These are phyloP conservation scores for Lobosporangium transversale DNA, from an alignment of 192 early-diverging fungal genomes.

Conservation along the genomic window DNA sequence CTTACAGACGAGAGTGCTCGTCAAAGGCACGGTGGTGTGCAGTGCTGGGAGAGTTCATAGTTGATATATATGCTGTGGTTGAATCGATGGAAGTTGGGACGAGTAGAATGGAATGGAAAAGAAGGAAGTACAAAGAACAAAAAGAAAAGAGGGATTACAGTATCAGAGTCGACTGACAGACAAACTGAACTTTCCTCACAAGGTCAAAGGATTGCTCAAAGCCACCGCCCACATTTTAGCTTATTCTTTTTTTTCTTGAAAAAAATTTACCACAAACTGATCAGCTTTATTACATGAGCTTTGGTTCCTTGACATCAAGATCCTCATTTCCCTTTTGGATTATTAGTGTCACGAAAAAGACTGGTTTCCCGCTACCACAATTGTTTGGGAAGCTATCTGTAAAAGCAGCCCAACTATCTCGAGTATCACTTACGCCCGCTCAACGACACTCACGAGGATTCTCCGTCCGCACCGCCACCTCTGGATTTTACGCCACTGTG, in stretches of 20 bases:
- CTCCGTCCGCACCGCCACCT: neutral
- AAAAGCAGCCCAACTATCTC: too few relatives aligned
- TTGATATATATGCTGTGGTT: neutral
- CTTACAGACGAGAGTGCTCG: slow-evolving; percentile 54
- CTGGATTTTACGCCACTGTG: slow-evolving; percentile 5
- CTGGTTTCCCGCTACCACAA: too few relatives aligned
- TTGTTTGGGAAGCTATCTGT: too few relatives aligned
- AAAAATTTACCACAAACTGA: neutral
- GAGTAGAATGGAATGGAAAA: neutral
- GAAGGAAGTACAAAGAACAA: too few relatives aligned
- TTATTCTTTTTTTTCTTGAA: slow-evolving; percentile 11
- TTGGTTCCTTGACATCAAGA: neutral
- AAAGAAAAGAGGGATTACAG: too few relatives aligned
- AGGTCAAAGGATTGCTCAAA: neutral
- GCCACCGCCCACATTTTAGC: neutral
- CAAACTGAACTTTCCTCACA: neutral
- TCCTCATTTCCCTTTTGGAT: slow-evolving; percentile 7
- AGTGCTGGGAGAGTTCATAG: slow-evolving; percentile 50
- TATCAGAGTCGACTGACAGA: too few relatives aligned
- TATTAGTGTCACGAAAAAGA: neutral
- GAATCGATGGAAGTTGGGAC: neutral
- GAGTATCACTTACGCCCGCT: too few relatives aligned
- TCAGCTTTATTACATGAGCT: slow-evolving; percentile 3
- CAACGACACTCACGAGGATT: too few relatives aligned
- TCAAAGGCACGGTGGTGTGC: slow-evolving; percentile 54